Evolutionary conservation across 768 basidiomycete species (phyloP), one percentile per base, ranked within the genome.

Genomic region (Suillus decipiens): DNA sequence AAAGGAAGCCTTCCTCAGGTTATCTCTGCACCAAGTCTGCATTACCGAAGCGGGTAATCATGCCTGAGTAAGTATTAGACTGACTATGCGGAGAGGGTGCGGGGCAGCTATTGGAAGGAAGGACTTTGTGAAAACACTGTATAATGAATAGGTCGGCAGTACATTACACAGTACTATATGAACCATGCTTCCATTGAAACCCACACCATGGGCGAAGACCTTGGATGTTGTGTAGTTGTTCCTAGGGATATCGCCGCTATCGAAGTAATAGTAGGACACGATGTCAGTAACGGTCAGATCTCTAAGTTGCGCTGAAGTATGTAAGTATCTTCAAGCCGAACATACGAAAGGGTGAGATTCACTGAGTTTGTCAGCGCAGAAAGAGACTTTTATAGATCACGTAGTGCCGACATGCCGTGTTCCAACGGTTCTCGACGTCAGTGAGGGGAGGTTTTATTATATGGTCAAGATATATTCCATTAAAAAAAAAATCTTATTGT

Each of bases 1-100:
- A 51, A 15, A 64, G 39, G 41, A 51, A 53, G 5, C 14, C 24
- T 19, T 61, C n/a, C n/a, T n/a, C n/a, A n/a, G n/a, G n/a, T n/a
- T n/a, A n/a, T n/a, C n/a, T n/a, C n/a, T n/a, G n/a, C n/a, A n/a
- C n/a, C n/a, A n/a, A 15, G 19, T 64, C 63, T 33, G 2, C 41
- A 22, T 68, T 61, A n/a, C 47, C 37, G 47, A 72, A 74, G 19
- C 60, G 36, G 24, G 72, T 74, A 74, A 2, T 71, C 72, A 7
- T 69, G 72, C 59, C 71, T 63, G n/a, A n/a, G n/a, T n/a, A n/a
- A n/a, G 47, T 74, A 64, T n/a, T 12, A 72, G 31, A n/a, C 67
- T 65, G 57, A 72, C 60, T 43, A 72, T 67, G 41, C 71, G 69
- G 12, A 68, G 64, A 31, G 64, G 53, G 59, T 68, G 67, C 4